Percentiles rank a stretch among this genome's conserved stretches.
phyloP scores from a whole-genome alignment of 1,139 yeast genomes.

The Scheffersomyces stambukii region DNA sequence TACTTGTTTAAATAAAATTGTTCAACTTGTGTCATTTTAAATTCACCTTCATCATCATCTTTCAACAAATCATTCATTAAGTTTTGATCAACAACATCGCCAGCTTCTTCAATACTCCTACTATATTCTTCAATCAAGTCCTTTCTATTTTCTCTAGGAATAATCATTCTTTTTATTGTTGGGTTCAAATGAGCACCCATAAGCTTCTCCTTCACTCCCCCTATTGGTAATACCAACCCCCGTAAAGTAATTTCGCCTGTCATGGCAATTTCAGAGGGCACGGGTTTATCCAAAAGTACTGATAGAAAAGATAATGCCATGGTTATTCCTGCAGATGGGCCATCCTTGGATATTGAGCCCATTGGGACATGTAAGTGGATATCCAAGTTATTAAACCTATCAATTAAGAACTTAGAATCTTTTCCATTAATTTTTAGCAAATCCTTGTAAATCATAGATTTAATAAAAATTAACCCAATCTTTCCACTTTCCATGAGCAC shows the following conservation, averaged over 20 bases:
- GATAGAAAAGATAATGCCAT: constrained; percentile 81
- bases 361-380: constrained; percentile 86
- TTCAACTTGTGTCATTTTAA: constrained; percentile 41
- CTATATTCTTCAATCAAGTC: constrained; percentile 63
- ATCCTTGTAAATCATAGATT: constrained; percentile 46
- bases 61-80: constrained; percentile 31
- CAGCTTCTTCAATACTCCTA: constrained; percentile 30
- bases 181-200: constrained; percentile 78
- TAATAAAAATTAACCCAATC: constrained; percentile 72
- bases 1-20: constrained; percentile 44
- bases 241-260: constrained; percentile 90
- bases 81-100: constrained; percentile 13
- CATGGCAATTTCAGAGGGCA: constrained; percentile 75
- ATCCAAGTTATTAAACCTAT: constrained; percentile 50
- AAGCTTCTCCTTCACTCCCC: constrained; percentile 82
- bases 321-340: constrained; percentile 92
- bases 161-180: constrained; percentile 50
- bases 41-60: constrained; percentile 30
- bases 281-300: constrained; percentile 61
- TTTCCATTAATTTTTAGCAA: constrained; percentile 23
- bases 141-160: constrained; percentile 67
- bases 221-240: constrained; percentile 84
- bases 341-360: constrained; percentile 87
- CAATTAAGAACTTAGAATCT: constrained; percentile 27
- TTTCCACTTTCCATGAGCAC: constrained; percentile 81